Evolutionary conservation across 192 early-diverging fungal species (phyloP).

Genomic region (Kickxella alabastrina): DNA sequence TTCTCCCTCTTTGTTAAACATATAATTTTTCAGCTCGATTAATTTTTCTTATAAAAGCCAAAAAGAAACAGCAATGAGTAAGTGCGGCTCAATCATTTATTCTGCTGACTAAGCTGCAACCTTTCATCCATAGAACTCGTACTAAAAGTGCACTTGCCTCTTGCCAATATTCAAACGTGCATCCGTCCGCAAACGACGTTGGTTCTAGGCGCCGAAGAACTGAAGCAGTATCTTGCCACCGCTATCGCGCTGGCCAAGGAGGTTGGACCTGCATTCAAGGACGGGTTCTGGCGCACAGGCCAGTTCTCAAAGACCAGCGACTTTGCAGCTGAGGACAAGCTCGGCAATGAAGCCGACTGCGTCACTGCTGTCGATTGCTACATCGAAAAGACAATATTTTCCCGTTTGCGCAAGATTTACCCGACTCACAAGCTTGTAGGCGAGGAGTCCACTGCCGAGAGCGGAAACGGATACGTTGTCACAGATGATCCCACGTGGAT

Average conservation of each 20-base stretch:
- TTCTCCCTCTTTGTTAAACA: no score
- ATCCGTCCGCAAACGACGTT: neutral
- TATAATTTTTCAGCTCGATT: no score
- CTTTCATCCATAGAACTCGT: no score
- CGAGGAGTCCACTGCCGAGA: conserved; percentile 72
- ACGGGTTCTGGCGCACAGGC: conserved; percentile 43
- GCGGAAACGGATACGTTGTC: conserved; percentile 51
- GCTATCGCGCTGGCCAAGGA: conserved; percentile 32
- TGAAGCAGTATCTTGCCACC: conserved; percentile 25
- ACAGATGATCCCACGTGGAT: conserved; percentile 83
- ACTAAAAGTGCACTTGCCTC: no score
- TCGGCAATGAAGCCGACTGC: conserved; percentile 40
- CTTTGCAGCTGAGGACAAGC: conserved; percentile 35
- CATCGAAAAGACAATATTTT: conserved; percentile 72
- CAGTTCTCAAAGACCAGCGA: conserved; percentile 23
- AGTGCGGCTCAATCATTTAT: neutral
- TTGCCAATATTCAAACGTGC: no score
- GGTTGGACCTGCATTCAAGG: conserved; percentile 44
- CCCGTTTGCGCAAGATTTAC: conserved; percentile 54
- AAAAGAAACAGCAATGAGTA: neutral
- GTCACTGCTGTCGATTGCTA: conserved; percentile 82
- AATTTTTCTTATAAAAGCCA: neutral
- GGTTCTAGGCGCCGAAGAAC: conserved; percentile 15
- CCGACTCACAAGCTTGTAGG: conserved; percentile 83
- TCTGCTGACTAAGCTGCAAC: neutral